Conservation (phyloP, 2,329 filamentous ascomycete genomes). For the Gnomoniopsis smithogilvyi region DNA sequence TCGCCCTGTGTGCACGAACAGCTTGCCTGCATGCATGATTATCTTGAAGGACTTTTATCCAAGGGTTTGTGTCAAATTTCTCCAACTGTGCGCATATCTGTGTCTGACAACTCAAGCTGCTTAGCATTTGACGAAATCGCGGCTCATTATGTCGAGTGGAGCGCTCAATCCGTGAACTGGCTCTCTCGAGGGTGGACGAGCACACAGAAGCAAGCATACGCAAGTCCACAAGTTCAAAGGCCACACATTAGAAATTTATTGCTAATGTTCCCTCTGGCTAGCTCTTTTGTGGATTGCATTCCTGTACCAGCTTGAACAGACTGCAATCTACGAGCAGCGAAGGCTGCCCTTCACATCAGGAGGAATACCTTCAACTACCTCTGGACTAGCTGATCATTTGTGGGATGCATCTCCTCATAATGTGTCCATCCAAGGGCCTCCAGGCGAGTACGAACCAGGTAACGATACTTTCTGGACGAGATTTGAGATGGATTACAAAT, state of each 20-base stretch:
- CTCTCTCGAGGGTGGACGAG: neutral
- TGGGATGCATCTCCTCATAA: neutral
- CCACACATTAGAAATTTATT: too few relatives aligned
- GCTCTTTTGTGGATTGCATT: conserved; percentile 1
- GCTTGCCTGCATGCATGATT: conserved; percentile 3
- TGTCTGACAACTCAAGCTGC: neutral
- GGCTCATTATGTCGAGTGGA: neutral
- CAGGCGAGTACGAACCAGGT: too few relatives aligned
- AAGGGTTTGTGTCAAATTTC: neutral
- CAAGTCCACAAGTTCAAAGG: neutral
- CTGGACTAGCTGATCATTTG: neutral
- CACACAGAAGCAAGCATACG: neutral
- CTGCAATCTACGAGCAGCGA: neutral
- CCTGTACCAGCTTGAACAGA: neutral
- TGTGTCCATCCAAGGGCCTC: neutral
- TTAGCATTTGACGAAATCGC: neutral
- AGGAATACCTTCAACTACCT: neutral
- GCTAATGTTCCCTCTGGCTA: neutral
- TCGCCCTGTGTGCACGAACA: conserved; percentile 1
- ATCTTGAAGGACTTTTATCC: neutral
- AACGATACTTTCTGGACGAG: too few relatives aligned
- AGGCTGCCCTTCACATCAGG: neutral
- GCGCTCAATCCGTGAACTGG: neutral
- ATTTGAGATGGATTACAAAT: too few relatives aligned
- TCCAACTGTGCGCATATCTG: neutral